phyloP scores from a whole-genome alignment of 208 protist genomes.

The Leishmania braziliensis region DNA sequence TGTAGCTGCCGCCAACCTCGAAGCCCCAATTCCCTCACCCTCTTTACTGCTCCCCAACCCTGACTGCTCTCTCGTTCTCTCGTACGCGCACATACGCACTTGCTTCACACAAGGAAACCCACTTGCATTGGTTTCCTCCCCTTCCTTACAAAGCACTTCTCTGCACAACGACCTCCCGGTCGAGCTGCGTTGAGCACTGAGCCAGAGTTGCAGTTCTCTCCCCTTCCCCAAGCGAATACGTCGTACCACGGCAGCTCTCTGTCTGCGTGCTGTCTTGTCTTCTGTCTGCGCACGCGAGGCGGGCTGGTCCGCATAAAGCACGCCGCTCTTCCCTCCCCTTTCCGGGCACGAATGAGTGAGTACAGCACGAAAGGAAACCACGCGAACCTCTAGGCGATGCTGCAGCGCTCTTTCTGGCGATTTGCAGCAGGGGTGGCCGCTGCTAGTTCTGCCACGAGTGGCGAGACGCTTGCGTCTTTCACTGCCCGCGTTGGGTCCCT shows the following conservation, averaged over 20 bases:
- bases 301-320: not conserved
- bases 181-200: not conserved
- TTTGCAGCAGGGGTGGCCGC: constrained; percentile 3
- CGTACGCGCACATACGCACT: not conserved
- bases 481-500: constrained; percentile 29
- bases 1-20: not conserved
- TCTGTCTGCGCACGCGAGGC: not conserved
- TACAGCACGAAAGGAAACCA: not conserved
- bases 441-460: constrained; percentile 6
- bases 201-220: not conserved
- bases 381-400: not conserved
- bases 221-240: not conserved
- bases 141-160: not conserved
- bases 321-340: not conserved
- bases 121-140: not conserved
- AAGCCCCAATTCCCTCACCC: not conserved
- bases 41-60: not conserved
- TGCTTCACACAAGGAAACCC: not conserved
- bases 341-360: too few relatives aligned
- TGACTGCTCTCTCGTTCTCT: not conserved
- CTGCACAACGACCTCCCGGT: not conserved
- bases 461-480: constrained; percentile 17
- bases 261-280: not conserved
- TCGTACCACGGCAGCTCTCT: not conserved
- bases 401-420: constrained; percentile 9